Evolutionary conservation across 2,329 filamentous ascomycete species (phyloP).

Genomic region (Xylariales sp.): DNA sequence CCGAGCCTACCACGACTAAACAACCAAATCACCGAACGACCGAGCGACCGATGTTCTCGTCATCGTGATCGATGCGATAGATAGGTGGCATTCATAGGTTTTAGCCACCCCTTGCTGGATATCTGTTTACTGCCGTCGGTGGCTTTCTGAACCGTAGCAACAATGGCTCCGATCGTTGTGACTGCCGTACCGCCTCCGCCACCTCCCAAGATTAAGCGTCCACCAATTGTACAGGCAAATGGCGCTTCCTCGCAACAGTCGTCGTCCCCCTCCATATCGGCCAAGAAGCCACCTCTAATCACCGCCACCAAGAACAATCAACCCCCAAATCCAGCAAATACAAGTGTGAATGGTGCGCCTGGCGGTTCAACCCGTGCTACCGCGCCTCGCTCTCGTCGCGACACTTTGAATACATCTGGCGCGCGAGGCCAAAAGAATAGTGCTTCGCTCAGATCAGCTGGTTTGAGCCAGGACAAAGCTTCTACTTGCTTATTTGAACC

Average conservation of each 20-base stretch:
- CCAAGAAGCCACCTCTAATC: constrained; percentile 63
- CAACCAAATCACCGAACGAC: not conserved
- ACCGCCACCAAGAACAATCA: constrained; percentile 58
- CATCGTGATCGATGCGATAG: constrained; percentile 25
- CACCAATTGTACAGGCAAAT: constrained; percentile 75
- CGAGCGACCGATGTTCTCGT: constrained; percentile 29
- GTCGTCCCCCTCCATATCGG: constrained; percentile 67
- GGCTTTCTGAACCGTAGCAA: constrained; percentile 37
- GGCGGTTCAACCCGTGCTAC: constrained; percentile 58
- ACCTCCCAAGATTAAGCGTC: constrained; percentile 73
- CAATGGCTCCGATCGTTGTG: constrained; percentile 66
- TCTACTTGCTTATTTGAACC: constrained; percentile 56
- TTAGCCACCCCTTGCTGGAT: constrained; percentile 25
- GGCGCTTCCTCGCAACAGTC: constrained; percentile 69
- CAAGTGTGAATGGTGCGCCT: constrained; percentile 57
- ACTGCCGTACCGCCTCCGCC: constrained; percentile 53
- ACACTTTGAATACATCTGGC: constrained; percentile 59
- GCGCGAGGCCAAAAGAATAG: constrained; percentile 64
- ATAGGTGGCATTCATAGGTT: constrained; percentile 8
- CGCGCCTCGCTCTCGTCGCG: constrained; percentile 68
- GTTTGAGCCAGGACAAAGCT: constrained; percentile 58
- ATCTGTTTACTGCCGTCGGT: constrained; percentile 2
- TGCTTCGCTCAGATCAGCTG: constrained; percentile 61
- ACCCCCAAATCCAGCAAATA: constrained; percentile 56
- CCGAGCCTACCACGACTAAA: not conserved